Base-by-base conservation (phyloP, 2,329 filamentous ascomycete genomes). In the Pseudocercospora fuligena region DNA sequence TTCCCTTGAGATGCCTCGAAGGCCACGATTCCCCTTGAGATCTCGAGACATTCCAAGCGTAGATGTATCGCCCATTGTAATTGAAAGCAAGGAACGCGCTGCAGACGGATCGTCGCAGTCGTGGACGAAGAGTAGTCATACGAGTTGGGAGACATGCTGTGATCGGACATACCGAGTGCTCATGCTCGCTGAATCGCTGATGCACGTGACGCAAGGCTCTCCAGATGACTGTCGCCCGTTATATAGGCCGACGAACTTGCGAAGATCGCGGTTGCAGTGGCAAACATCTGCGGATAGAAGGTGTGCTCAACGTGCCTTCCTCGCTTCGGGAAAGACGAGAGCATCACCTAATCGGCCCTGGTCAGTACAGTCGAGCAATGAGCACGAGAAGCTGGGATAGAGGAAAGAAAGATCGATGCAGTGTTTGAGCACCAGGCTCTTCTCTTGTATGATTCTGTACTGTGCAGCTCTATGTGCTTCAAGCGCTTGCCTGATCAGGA, bases 401-500 rank as follows among this genome's bases (percentile, higher is more conserved):
- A 25, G 21, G 21, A 12, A 2, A 8, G 51, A 56, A n/a, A 1
- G 7, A 29, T 56, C 16, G 6, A 11, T 31, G 27, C 51, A 56
- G 51, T 27, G 27, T 29, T 56, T n/a, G 51, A 56, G 51, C 51
- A 31, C 51, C 51, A 56, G 51, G 51, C 51, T 56, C 51, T 19
- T 56, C 51, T 56, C 27, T 56, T 56, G 23, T 56, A 29, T 31
- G 51, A 33, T 56, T 31, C 27, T 27, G 27, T 56, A 56, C 23
- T 56, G 33, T 11, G 27, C 51, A 56, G 51, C 25, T 56, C 51
- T 56, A 56, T 56, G 51, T 56, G 51, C 27, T 31, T 31, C 27
- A 56, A 29, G 51, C 51, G 16, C 51, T n/a, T 56, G 51, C 51
- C 16, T 27, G 51, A 56, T 27, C 23, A 31, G 16, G 56, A 25